Evolutionary conservation across 2,329 filamentous ascomycete genomes (phyloP).

Genomic region (Botrytis sinoallii): DNA sequence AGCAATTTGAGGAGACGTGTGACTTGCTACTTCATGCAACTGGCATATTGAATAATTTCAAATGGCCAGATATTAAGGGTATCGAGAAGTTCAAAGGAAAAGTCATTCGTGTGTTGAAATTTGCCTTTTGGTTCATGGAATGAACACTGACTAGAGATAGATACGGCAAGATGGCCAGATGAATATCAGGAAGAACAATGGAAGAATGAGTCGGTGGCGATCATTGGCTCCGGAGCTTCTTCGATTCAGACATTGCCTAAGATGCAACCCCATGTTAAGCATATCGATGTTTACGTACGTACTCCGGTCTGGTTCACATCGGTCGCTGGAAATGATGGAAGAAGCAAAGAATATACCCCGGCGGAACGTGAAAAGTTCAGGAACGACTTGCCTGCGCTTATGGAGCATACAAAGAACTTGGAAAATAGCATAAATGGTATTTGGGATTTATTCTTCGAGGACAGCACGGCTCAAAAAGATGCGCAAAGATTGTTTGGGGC

Average conservation of each 20-base stretch:
- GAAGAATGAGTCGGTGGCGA: constrained; percentile 38
- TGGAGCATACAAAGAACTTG: constrained; percentile 28
- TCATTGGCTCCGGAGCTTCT: constrained; percentile 42
- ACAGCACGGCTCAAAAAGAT: constrained; percentile 41
- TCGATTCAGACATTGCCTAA: constrained; percentile 39
- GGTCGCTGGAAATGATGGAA: constrained; percentile 46
- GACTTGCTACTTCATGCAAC: constrained; percentile 32
- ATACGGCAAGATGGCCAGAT: constrained; percentile 47
- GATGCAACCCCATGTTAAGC: constrained; percentile 43
- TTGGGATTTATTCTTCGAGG: constrained; percentile 47
- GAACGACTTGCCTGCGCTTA: constrained; percentile 38
- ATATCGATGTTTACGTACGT: constrained; percentile 50
- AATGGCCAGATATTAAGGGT: constrained; percentile 49
- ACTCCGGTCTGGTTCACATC: constrained; percentile 48
- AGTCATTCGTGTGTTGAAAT: constrained; percentile 41
- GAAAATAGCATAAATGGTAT: constrained; percentile 45
- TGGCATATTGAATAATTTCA: constrained; percentile 34
- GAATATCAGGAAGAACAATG: constrained; percentile 32
- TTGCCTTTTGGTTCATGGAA: neutral
- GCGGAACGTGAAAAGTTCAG: constrained; percentile 44
- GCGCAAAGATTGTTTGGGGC: constrained; percentile 41
- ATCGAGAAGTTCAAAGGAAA: constrained; percentile 46
- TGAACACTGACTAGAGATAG: constrained; percentile 14
- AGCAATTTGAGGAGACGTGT: constrained; percentile 30
- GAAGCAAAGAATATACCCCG: constrained; percentile 45